phyloP scores from a whole-genome alignment of 495 filamentous ascomycete species.

The Cryomyces antarcticus region DNA sequence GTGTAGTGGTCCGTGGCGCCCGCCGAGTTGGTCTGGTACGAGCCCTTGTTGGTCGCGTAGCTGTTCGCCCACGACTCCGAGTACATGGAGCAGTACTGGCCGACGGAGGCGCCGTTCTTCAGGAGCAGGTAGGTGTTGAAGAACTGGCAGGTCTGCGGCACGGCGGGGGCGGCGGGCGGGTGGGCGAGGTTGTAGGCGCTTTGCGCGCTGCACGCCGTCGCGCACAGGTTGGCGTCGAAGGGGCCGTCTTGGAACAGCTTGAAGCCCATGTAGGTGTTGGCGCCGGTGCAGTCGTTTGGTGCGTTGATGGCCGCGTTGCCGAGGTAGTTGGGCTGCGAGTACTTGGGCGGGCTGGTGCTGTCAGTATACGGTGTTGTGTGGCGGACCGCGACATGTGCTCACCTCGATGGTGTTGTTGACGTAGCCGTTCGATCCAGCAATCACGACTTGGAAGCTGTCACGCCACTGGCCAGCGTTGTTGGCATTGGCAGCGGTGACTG shows the following conservation, averaged over 20 bases:
- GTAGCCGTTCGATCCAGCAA: slow-evolving; percentile 5
- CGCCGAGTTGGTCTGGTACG: background rate
- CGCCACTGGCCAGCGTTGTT: slow-evolving; percentile 7
- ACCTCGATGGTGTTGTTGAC: no score
- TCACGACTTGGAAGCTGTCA: slow-evolving; percentile 5
- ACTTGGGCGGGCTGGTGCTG: background rate
- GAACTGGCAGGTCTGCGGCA: slow-evolving; percentile 13
- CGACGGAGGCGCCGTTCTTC: slow-evolving; percentile 19
- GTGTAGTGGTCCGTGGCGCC: slow-evolving; percentile 3
- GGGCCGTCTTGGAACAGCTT: background rate
- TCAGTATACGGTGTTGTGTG: background rate
- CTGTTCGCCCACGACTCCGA: slow-evolving; percentile 9
- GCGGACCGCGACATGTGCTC: background rate
- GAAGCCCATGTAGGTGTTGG: background rate
- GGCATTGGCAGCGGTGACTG: slow-evolving; percentile 2
- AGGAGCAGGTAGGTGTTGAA: slow-evolving; percentile 27
- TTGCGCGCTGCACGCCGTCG: background rate
- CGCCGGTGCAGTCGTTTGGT: background rate
- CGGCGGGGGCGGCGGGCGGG: background rate
- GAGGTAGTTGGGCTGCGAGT: background rate
- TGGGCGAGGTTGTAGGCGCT: background rate
- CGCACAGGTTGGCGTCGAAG: background rate
- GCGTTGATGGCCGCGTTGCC: slow-evolving; percentile 5
- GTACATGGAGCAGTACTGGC: slow-evolving; percentile 14
- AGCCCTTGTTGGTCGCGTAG: slow-evolving; percentile 11